phyloP scores from a whole-genome alignment of 164 flowering plant genomes.

The Piper longum region DNA sequence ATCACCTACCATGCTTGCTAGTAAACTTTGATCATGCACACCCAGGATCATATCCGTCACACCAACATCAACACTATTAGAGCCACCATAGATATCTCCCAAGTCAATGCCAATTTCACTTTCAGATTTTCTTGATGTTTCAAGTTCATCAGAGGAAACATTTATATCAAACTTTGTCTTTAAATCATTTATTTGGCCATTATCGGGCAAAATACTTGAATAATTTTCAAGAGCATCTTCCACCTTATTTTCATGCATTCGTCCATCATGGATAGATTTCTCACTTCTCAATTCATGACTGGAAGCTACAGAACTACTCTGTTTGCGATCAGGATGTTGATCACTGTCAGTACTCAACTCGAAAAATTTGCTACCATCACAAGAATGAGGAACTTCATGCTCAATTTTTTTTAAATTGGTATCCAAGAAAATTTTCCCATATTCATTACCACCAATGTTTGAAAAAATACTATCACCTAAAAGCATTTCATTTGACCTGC shows the following conservation, averaged over 20 bases:
- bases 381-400: too few species aligned
- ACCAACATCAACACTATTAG: constrained; percentile 3
- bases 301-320: too few species aligned
- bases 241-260: not conserved
- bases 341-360: too few species aligned
- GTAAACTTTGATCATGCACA: constrained; percentile 3
- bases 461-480: too few species aligned
- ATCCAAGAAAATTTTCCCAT: too few species aligned
- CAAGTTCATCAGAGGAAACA: constrained; percentile 5
- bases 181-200: constrained; percentile 2
- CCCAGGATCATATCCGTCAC: constrained; percentile 2
- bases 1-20: constrained; percentile 4
- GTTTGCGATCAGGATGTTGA: too few species aligned
- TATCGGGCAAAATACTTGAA: constrained; percentile 6
- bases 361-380: too few species aligned
- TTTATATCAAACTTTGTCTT: constrained; percentile 9
- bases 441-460: too few species aligned
- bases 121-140: constrained; percentile 8
- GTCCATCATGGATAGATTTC: too few species aligned
- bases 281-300: too few species aligned
- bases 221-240: constrained; percentile 4
- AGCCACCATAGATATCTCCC: constrained; percentile 6
- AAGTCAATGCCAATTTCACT: constrained; percentile 12
- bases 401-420: too few species aligned
- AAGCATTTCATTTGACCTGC: not conserved